Evolutionary conservation across 257 asterid species (phyloP).

Genomic region (Solanum piurae): DNA sequence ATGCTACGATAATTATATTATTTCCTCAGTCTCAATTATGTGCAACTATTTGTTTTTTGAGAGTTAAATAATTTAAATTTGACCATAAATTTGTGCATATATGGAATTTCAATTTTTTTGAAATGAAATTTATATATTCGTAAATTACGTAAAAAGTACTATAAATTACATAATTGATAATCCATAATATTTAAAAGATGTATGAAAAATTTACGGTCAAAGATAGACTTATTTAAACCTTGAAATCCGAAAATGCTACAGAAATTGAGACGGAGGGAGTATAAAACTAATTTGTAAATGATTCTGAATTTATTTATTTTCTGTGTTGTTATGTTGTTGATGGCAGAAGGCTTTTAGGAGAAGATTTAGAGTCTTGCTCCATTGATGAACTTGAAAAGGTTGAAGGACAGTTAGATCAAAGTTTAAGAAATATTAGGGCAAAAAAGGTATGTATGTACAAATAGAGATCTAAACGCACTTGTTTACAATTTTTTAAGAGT

Average conservation of each 20-base stretch:
- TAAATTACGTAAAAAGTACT: too few relatives aligned
- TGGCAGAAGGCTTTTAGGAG: conserved; percentile 40
- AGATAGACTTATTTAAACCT: neutral
- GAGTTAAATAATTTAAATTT: too few relatives aligned
- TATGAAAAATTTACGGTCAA: too few relatives aligned
- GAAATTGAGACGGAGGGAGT: neutral
- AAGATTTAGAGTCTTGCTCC: conserved; percentile 29
- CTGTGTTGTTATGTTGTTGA: neutral
- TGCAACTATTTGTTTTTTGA: rapidly evolving
- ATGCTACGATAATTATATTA: neutral
- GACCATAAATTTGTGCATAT: neutral
- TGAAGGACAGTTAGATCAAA: conserved; percentile 37
- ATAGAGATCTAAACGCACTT: too few relatives aligned
- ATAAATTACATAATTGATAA: too few relatives aligned
- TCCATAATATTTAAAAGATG: too few relatives aligned
- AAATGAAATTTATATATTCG: too few relatives aligned
- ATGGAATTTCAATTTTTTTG: neutral
- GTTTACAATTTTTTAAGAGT: too few relatives aligned
- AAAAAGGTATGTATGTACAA: conserved; percentile 29
- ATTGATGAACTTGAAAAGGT: conserved; percentile 27
- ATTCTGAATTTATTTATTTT: neutral
- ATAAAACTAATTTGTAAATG: neutral
- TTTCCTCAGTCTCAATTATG: neutral
- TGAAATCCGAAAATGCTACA: neutral
- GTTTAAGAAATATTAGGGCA: conserved; percentile 31